Evolutionary conservation across 2,329 filamentous ascomycete species (phyloP), one percentile per base, ranked within the genome.

Genomic region (Pyrenophora graminea): DNA sequence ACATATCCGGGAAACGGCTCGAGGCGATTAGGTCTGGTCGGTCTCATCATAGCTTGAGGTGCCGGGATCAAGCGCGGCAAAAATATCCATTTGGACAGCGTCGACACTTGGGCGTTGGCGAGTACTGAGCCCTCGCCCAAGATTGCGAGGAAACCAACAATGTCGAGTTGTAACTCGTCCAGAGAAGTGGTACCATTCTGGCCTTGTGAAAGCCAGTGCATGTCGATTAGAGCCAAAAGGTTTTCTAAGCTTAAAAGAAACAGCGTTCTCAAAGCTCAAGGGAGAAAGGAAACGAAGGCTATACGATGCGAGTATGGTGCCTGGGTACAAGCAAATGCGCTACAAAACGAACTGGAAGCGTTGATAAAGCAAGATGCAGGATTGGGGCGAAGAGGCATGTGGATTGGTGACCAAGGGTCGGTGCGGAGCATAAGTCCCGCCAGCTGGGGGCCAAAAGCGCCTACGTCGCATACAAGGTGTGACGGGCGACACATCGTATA

Each of bases 111-210:
- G 15, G 79, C 77, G 56, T 79, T 80, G 36, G 77, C 75, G 6
- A 77, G 67, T 18, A 81, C 74, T 40, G 75, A 79, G 68, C 78
- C 77, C 64, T 81, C 79, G 39, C 79, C 79, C 23, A 81, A 66
- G 55, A 82, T 78, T 50, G 79, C 79, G n/a, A 82, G 76, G 62
- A 81, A 81, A 63, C 80, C 80, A 51, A 82, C 80, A 40, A 82
- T 81, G 59, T 82, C 80, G 40, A 82, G 75, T 58, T 82, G 79
- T 43, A 82, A 73, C 42, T 74, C 64, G 9, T 68, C 55, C 19
- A 76, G 61, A 9, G 56, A 45, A 30, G 48, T 39, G 6, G 51
- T 51, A 18, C 66, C 68, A 41, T 62, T 40, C 30, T 59, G 53
- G 31, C 64, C 55, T 9, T 47, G 33, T 51, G 67, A 61, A 10